Conservation (phyloP, 2,329 filamentous ascomycete species). For the Nothopassalora personata region DNA sequence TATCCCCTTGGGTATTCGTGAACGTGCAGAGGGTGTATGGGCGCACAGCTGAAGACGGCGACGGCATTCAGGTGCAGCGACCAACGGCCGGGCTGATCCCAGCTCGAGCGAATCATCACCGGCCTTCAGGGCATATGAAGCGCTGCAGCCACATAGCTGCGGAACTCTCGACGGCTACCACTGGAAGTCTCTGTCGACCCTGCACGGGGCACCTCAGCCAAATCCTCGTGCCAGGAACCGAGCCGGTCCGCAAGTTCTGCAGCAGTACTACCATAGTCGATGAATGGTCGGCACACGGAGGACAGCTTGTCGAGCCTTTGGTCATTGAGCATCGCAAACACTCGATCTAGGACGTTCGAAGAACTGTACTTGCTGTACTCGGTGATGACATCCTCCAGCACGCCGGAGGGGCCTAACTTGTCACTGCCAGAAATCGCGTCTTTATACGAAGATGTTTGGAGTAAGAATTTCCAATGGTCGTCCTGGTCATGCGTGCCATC, state of each 20-base stretch:
- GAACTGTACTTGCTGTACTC: not conserved
- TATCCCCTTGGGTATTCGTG: too few species aligned
- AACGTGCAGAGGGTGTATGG: too few species aligned
- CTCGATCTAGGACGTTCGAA: not conserved
- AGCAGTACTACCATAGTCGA: not conserved
- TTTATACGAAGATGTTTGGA: not conserved
- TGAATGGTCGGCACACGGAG: not conserved
- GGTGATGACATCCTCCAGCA: not conserved
- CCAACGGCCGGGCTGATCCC: too few species aligned
- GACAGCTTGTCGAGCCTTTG: not conserved
- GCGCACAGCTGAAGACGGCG: too few species aligned
- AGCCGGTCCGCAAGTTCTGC: not conserved
- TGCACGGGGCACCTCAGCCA: too few species aligned
- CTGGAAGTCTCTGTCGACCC: too few species aligned
- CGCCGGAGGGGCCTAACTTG: not conserved
- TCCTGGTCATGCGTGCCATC: not conserved
- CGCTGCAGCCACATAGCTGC: too few species aligned
- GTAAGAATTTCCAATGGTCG: not conserved
- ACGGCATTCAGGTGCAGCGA: too few species aligned
- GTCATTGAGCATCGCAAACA: not conserved
- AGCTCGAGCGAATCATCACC: too few species aligned
- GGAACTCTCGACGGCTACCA: too few species aligned
- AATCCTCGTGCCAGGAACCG: not conserved
- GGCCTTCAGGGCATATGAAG: too few species aligned
- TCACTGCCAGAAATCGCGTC: not conserved